Percentiles rank a stretch among this genome's conserved stretches.
Evolutionary conservation across 139 green algal species (phyloP).

Genomic region (Chlorella ohadii): DNA sequence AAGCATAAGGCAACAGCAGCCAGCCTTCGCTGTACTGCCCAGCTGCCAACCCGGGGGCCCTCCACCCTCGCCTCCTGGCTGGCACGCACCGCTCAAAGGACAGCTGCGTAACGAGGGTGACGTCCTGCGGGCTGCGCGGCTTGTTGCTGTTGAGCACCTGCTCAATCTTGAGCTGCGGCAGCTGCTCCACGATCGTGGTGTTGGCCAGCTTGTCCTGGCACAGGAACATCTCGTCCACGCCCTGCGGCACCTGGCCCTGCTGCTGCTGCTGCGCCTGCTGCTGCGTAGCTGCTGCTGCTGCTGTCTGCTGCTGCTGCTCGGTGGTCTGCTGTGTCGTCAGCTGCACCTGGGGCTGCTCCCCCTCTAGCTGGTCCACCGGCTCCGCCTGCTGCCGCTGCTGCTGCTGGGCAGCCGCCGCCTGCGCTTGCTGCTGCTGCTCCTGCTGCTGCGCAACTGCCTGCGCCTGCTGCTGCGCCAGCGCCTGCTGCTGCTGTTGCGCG

Average conservation of each 20-base stretch:
- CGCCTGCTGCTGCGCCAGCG: too few species aligned
- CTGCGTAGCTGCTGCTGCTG: constrained; percentile 14
- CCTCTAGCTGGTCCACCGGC: too few species aligned
- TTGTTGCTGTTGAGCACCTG: constrained; percentile 33
- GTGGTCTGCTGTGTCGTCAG: not conserved
- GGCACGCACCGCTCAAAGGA: constrained; percentile 43
- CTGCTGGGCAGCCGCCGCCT: constrained; percentile 6
- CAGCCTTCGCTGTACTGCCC: too few species aligned
- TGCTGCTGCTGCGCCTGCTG: not conserved
- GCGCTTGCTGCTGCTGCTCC: constrained; percentile 32
- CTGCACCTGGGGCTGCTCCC: too few species aligned
- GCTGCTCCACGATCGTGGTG: constrained; percentile 17
- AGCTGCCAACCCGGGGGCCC: too few species aligned
- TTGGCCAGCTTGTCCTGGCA: constrained; percentile 27
- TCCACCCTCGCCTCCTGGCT: too few species aligned
- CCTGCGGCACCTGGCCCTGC: not conserved
- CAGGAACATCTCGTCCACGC: constrained; percentile 40
- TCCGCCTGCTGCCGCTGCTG: constrained; percentile 22
- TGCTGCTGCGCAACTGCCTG: not conserved
- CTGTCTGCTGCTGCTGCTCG: constrained; percentile 34
- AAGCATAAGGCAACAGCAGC: too few species aligned
- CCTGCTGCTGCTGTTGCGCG: too few species aligned
- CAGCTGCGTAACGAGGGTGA: constrained; percentile 57
- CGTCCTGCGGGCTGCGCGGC: constrained; percentile 31
- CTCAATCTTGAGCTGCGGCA: constrained; percentile 51